Conservation (phyloP, 192 early-diverging fungal genomes). For the Umbelopsis isabellina region DNA sequence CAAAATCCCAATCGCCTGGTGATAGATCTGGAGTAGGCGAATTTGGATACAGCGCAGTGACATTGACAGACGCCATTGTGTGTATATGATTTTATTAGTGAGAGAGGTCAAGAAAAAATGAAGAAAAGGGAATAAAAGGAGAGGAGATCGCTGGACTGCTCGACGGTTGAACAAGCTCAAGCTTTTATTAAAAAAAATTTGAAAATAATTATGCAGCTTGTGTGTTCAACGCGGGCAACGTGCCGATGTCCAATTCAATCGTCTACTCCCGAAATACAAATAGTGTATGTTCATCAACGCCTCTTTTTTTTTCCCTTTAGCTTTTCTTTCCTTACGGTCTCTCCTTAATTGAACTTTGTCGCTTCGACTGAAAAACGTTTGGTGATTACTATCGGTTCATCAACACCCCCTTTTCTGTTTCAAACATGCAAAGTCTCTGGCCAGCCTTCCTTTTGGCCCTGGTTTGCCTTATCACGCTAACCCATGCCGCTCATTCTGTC, state of each 20-base stretch:
- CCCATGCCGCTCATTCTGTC: not conserved
- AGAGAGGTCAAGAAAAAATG: not conserved
- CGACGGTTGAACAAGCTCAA: too few relatives aligned
- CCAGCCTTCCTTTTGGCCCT: conserved; percentile 18
- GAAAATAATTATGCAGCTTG: too few relatives aligned
- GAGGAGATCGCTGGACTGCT: not conserved
- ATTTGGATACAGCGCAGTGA: conserved; percentile 23
- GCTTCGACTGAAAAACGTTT: not conserved
- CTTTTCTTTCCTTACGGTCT: too few relatives aligned
- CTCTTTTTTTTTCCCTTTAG: too few relatives aligned
- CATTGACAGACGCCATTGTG: conserved; percentile 12
- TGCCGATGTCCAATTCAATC: too few relatives aligned
- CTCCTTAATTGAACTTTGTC: too few relatives aligned
- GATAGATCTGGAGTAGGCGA: conserved; percentile 22
- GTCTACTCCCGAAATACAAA: too few relatives aligned
- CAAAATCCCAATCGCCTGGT: conserved; percentile 19
- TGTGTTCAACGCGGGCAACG: too few relatives aligned
- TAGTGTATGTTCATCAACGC: too few relatives aligned
- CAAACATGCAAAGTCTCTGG: conserved; percentile 15
- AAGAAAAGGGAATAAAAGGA: not conserved
- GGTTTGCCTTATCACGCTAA: not conserved
- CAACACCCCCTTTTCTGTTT: not conserved
- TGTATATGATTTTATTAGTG: not conserved
- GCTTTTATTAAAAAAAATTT: too few relatives aligned
- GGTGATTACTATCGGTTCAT: not conserved